Evolutionary conservation across 2,329 filamentous ascomycete species (phyloP), one percentile per base, ranked within the genome.

Genomic region (Setomelanomma holmii): DNA sequence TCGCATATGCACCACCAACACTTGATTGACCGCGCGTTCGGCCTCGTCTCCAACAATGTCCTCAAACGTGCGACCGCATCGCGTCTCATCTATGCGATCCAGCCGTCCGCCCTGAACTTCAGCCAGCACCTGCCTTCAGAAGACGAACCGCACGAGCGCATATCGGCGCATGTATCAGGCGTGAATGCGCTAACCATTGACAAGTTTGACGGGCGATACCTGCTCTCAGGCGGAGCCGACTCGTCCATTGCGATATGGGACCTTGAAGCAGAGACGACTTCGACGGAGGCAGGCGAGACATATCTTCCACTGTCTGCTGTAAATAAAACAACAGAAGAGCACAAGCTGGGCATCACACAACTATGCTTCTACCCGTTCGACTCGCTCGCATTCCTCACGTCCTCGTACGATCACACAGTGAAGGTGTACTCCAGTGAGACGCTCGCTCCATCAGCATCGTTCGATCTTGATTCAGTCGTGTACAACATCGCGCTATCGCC

Each of bases 181-280:
- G 89, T 93, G 33, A 95, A 89, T 67, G 86, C 88, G 34, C 78
- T 97, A 35, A 86, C 89, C 0, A 82, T 96, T 34, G 93, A 97
- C 67, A 85, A 86, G 43, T 91, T 95, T 67, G 90, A 95, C 57
- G 91, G 90, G 3, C 82, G 86, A 68, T 86, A 90, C 60, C 82
- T 97, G 56, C 76, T 96, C 1, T 96, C 93, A 0, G 93, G 91
- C 4, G 92, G 93, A 23, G 88, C 90, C 4, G 91, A 96, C 69
- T 90, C 89, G 8, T 89, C 89, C 1, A 86, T 97, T 67, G 89
- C 87, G 61, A 77, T 97, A 40, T 97, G 93, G 93, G 88, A 97
- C 75, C 83, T 97, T 5, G 89, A 96, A 11, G 55, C 56, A 39
- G 44, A 62, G 39, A 54, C 56, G 4, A 40, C 40, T 17, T 47